phyloP scores from a whole-genome alignment of 495 filamentous ascomycete genomes.

The Aspergillus sclerotiicarbonarius region DNA sequence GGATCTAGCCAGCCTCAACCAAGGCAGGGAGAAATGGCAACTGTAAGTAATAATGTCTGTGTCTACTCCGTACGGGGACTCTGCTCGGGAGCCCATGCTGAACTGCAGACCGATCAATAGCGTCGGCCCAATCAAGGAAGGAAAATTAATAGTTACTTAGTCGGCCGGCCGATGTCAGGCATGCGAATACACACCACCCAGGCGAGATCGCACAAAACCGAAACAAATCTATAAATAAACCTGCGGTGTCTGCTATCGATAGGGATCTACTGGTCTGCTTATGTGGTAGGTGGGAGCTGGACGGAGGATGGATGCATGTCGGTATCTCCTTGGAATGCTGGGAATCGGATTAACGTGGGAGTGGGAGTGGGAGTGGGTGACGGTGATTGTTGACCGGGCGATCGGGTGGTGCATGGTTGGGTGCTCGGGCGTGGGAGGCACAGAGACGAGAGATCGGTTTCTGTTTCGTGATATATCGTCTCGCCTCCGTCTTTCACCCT shows the following conservation, averaged over 20 bases:
- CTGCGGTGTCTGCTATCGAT: neutral
- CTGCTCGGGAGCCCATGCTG: neutral
- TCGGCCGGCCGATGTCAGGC: constrained; percentile 4
- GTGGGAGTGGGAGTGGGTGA: neutral
- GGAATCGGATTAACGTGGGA: constrained; percentile 2
- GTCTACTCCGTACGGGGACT: neutral
- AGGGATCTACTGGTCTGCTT: neutral
- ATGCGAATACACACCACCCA: neutral
- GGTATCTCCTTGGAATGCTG: constrained; percentile 4
- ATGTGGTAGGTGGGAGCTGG: too few relatives aligned
- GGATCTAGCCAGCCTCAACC: neutral
- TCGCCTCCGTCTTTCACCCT: neutral
- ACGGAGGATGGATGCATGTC: neutral
- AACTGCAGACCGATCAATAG: neutral
- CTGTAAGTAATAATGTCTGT: neutral
- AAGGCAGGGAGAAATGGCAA: neutral
- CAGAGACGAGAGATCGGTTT: neutral
- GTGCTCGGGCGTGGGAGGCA: neutral
- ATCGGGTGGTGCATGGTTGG: constrained; percentile 7
- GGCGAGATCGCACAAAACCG: neutral
- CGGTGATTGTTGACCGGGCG: constrained; percentile 5
- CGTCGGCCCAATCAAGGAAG: constrained; percentile 1
- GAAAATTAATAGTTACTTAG: neutral
- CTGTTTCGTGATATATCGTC: neutral
- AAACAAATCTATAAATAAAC: neutral